These are phyloP conservation scores for Rhodosporidiobolus sp. DNA, from an alignment of 768 basidiomycete species.

Conservation along the genomic window DNA sequence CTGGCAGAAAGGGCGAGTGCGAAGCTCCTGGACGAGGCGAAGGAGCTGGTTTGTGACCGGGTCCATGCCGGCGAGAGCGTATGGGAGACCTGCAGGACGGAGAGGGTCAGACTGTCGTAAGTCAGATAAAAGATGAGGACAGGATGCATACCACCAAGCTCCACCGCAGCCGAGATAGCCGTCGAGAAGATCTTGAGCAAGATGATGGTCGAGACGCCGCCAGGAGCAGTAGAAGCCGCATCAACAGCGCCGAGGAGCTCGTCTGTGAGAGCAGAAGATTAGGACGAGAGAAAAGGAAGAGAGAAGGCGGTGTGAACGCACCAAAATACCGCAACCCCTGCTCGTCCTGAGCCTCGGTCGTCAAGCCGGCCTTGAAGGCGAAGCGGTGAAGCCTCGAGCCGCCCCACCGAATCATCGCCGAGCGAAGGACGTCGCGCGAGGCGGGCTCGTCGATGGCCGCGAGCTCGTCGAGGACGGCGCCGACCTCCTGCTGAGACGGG, in stretches of 20 bases:
- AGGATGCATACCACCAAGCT: not conserved
- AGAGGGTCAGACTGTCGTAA: not conserved
- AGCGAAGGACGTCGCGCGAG: not conserved
- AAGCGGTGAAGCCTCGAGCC: slow-evolving; percentile 10
- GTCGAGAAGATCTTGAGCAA: slow-evolving; percentile 9
- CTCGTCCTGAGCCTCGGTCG: not conserved
- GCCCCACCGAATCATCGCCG: not conserved
- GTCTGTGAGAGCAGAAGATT: not conserved
- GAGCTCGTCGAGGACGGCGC: slow-evolving; percentile 18
- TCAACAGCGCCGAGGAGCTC: not conserved
- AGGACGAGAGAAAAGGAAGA: not conserved
- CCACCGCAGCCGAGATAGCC: not conserved
- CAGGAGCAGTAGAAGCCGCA: not conserved
- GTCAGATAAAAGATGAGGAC: no score
- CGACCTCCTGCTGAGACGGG: not conserved
- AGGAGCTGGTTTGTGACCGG: not conserved
- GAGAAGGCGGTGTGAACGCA: not conserved
- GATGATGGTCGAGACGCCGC: not conserved
- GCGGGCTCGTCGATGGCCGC: not conserved
- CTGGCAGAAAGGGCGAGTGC: not conserved
- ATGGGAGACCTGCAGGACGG: not conserved
- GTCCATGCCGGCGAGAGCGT: not conserved
- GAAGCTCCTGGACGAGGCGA: not conserved
- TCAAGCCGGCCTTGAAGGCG: not conserved
- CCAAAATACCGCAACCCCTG: not conserved